Evolutionary conservation across 2,329 filamentous ascomycete genomes (phyloP).

Genomic region (Venturiaceae sp.): DNA sequence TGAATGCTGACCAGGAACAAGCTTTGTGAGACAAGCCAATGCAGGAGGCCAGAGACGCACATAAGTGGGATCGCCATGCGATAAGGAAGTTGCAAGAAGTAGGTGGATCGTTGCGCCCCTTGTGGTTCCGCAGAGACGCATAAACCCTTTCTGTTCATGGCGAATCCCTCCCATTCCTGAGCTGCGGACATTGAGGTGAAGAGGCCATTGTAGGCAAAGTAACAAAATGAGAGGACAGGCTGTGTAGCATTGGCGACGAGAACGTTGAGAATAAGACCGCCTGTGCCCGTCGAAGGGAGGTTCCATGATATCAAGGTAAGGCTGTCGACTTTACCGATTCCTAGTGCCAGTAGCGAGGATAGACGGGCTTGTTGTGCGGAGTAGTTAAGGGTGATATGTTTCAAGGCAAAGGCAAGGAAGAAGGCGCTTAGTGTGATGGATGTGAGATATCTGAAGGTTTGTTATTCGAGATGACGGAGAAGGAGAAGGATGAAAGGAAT

Average conservation of each 20-base stretch:
- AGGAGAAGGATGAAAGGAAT: background rate
- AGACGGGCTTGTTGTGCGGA: background rate
- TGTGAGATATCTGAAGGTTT: background rate
- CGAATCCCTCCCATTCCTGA: slow-evolving; percentile 36
- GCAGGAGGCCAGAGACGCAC: slow-evolving; percentile 19
- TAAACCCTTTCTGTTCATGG: slow-evolving; percentile 19
- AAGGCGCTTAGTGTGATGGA: background rate
- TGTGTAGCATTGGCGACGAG: slow-evolving; percentile 40
- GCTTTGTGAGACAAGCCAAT: slow-evolving; percentile 36
- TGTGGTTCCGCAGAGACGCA: slow-evolving; percentile 25
- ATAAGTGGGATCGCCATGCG: slow-evolving; percentile 27
- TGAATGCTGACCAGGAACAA: slow-evolving; percentile 29
- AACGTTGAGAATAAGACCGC: slow-evolving; percentile 12
- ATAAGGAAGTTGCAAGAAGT: slow-evolving; percentile 31
- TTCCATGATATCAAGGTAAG: slow-evolving; percentile 7
- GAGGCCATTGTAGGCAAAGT: slow-evolving; percentile 32
- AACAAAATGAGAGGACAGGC: slow-evolving; percentile 34
- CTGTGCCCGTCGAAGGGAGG: slow-evolving; percentile 6
- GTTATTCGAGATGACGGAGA: background rate
- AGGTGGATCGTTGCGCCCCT: slow-evolving; percentile 27
- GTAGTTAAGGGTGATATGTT: background rate
- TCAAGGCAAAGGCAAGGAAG: background rate
- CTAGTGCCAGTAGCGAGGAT: background rate
- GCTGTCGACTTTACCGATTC: background rate
- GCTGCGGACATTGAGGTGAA: slow-evolving; percentile 37